phyloP scores from a whole-genome alignment of 2,329 filamentous ascomycete genomes.

The Teratosphaeriaceae sp. region DNA sequence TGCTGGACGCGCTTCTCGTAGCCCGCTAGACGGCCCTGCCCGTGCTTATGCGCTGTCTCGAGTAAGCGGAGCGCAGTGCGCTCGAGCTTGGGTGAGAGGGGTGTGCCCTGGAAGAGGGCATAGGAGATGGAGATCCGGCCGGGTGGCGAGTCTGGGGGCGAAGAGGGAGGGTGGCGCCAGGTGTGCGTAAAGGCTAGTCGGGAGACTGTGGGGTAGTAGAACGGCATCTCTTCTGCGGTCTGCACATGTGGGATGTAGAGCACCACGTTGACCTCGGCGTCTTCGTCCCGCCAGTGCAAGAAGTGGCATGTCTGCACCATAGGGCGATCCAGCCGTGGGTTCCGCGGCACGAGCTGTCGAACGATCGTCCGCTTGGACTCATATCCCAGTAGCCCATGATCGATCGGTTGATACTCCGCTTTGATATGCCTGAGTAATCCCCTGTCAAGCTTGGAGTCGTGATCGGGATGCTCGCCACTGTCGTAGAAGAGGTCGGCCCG shows the following conservation, averaged over 20 bases:
- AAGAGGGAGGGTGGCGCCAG: slow-evolving; percentile 38
- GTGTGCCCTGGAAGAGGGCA: slow-evolving; percentile 32
- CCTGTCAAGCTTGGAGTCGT: background rate
- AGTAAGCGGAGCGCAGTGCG: slow-evolving; percentile 65
- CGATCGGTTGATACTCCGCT: slow-evolving; percentile 29
- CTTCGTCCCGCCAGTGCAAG: slow-evolving; percentile 35
- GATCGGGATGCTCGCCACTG: slow-evolving; percentile 27
- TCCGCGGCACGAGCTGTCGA: slow-evolving; percentile 73
- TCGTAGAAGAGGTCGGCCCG: slow-evolving; percentile 68
- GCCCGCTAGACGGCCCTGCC: slow-evolving; percentile 56
- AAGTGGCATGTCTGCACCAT: slow-evolving; percentile 80
- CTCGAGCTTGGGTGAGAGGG: slow-evolving; percentile 36
- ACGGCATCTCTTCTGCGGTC: slow-evolving; percentile 61
- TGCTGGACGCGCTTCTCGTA: slow-evolving; percentile 80
- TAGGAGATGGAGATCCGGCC: slow-evolving; percentile 45
- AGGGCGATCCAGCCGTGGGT: slow-evolving; percentile 65
- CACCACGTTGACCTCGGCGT: slow-evolving; percentile 49
- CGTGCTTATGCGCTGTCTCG: slow-evolving; percentile 65
- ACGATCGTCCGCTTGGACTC: slow-evolving; percentile 59
- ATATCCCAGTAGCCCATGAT: slow-evolving; percentile 24
- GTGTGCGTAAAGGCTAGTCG: slow-evolving; percentile 71
- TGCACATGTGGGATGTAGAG: slow-evolving; percentile 71
- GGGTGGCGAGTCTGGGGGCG: slow-evolving; percentile 6
- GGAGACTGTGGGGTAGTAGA: slow-evolving; percentile 76
- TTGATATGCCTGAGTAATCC: slow-evolving; percentile 44